phyloP scores from a whole-genome alignment of 768 basidiomycete genomes.

The Tubosaeta sp. region DNA sequence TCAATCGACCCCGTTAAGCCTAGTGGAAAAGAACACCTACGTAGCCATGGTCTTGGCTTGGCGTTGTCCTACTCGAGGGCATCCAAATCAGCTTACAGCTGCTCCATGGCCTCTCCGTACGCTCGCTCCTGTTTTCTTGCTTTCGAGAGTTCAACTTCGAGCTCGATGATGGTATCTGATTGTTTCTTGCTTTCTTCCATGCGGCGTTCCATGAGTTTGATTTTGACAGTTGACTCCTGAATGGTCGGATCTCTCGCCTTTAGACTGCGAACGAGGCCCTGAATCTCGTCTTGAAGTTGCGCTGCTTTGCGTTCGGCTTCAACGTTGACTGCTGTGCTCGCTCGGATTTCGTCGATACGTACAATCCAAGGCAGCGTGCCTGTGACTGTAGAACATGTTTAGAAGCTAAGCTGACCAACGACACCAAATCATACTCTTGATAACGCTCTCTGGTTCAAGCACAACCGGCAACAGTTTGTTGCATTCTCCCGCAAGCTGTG shows the following conservation, averaged over 20 bases:
- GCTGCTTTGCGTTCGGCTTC: conserved; percentile 89
- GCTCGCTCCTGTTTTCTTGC: conserved; percentile 84
- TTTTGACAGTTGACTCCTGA: conserved; percentile 87
- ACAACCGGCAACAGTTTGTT: conserved; percentile 65
- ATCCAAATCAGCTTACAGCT: conserved; percentile 86
- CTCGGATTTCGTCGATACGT: conserved; percentile 79
- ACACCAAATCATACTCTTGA: conserved; percentile 57
- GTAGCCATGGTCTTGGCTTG: conserved; percentile 63
- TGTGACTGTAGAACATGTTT: conserved; percentile 44
- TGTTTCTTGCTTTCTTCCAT: conserved; percentile 91
- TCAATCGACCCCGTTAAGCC: neutral
- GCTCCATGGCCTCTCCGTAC: conserved; percentile 92
- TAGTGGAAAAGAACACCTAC: conserved; percentile 28
- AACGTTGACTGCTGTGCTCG: conserved; percentile 76
- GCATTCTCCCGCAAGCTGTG: conserved; percentile 66
- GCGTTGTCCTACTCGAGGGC: conserved; percentile 81
- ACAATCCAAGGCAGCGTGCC: conserved; percentile 82
- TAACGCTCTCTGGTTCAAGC: conserved; percentile 70
- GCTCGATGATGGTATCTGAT: conserved; percentile 73
- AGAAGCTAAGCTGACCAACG: neutral
- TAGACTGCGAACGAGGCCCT: conserved; percentile 78
- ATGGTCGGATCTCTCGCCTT: conserved; percentile 86
- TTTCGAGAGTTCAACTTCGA: conserved; percentile 78
- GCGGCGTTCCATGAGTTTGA: conserved; percentile 90
- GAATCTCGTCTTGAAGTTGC: conserved; percentile 86